Base-by-base conservation (phyloP, 371 early-diverging fungal genomes). In the Syncephalastrum racemosum region DNA sequence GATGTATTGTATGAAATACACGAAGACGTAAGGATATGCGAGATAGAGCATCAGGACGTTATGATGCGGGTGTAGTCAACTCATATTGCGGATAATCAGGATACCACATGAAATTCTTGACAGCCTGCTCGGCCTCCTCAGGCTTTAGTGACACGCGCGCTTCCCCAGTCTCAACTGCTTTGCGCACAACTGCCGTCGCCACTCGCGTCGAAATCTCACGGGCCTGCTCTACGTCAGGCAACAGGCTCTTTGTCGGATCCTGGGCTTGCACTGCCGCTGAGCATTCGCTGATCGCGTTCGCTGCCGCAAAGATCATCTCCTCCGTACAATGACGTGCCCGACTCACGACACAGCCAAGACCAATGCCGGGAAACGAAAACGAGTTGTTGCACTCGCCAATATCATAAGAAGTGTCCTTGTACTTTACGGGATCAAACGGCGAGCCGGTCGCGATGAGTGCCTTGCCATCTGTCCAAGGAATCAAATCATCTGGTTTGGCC, bases 301-400 rank as follows among this genome's bases (percentile, higher is more conserved):
- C 62, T 4, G 53, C 62, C 4, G 57, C 62, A 46, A 57, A 51
- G 5, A 62, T 57, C 62, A 62, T 62, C 14, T 25, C 50, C 31
- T 62, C 62, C 20, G 62, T 62, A 43, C 56, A 62, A 23, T 53
- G 56, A 43, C 47, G 50, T 10, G 62, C 52, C 4, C 44, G 51
- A 22, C 55, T 31, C 13, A 62, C 53, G 2, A 62, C 22, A 40
- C 62, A 62, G 1, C 72, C 72, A 2, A 70, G 36, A 2, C 72
- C 72, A 58, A 71, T 71, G 6, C 72, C 72, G 10, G 72, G 72
- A 31, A 62, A 71, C 4, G 55, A 53, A 49, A 63, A 71, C 6
- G 56, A 50, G 41, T 71, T 71, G 46, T 71, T 71, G 42, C 65
- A 59, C 46, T 71, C 65, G 3, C 58, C 54, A 7, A 62, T 44